Evolutionary conservation across 371 early-diverging fungal genomes (phyloP), one percentile per base, ranked within the genome.

Genomic region (Cokeromyces recurvatus): DNA sequence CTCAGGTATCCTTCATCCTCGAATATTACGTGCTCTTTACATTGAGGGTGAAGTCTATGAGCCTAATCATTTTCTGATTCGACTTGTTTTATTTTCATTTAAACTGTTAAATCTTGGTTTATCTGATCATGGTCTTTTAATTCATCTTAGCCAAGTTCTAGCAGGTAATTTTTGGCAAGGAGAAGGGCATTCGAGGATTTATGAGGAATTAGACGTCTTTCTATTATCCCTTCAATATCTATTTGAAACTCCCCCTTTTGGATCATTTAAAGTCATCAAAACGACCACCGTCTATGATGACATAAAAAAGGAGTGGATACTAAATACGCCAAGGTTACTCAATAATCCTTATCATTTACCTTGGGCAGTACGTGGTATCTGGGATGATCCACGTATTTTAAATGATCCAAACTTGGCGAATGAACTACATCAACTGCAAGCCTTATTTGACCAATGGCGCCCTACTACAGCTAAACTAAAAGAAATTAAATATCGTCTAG

Each of bases 161-260:
- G 90, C 87, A 4, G 96, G 96, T 10, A 86, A 85, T 38, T 51
- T 95, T 21, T 90, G 88, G 66, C 70, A 84, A 10, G 81, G 85
- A 31, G 89, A 89, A 24, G 97, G 94, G 3, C 97, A 96, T 62
- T 92, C 91, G 3, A 86, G 92, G 3, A 72, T 95, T 15, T 96
- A 96, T 47, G 92, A 90, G 54, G 95, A 94, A 56, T 55, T 78
- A 1, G 78, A 90, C 29, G 94, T 93, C 3, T 96, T 90, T 68
- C 70, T 75, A 75, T 71, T 75, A 25, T 63, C 79, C 3, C 40
- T 68, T 15, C 56, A 55, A 4, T 64, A 65, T 24, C 29, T 68
- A 25, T 72, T 72, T 51, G 66, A 72, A 46, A 59, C 68, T 7
- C 20, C 37, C 12, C 62, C 64, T 0, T 40, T 60, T n/a, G 60